phyloP scores from a whole-genome alignment of 2,329 filamentous ascomycete genomes.

The Davidsoniella australis region DNA sequence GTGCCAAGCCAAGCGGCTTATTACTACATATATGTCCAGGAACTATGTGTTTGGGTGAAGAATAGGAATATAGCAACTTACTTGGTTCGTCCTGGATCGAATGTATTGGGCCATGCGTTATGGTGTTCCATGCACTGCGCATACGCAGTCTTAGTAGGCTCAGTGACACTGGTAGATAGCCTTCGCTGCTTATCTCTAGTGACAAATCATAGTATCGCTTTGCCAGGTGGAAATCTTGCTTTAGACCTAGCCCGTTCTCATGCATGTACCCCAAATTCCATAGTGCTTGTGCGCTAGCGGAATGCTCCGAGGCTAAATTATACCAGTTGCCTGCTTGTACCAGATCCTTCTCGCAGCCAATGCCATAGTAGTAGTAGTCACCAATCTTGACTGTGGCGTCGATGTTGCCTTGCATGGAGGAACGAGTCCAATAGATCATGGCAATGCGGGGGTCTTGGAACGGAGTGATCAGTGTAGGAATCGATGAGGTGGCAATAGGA shows the following conservation, averaged over 20 bases:
- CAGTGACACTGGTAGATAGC: slow-evolving; percentile 81
- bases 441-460: slow-evolving; percentile 45
- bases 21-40: background rate
- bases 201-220: slow-evolving; percentile 94
- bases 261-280: slow-evolving; percentile 99
- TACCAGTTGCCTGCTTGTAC: slow-evolving; percentile 91
- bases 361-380: slow-evolving; percentile 81
- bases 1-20: background rate
- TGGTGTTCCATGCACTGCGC: slow-evolving; percentile 83
- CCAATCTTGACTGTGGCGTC: slow-evolving; percentile 96
- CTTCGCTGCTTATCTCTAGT: slow-evolving; percentile 77
- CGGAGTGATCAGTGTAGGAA: slow-evolving; percentile 16
- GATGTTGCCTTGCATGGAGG: slow-evolving; percentile 80
- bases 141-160: slow-evolving; percentile 71
- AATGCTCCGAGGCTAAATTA: slow-evolving; percentile 74
- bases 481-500: slow-evolving; percentile 18
- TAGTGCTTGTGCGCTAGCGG: slow-evolving; percentile 83
- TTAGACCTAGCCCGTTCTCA: slow-evolving; percentile 82
- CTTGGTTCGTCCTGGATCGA: slow-evolving; percentile 79
- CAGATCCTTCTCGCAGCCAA: slow-evolving; percentile 53
- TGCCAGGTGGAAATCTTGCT: slow-evolving; percentile 91
- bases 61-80: slow-evolving; percentile 26
- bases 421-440: slow-evolving; percentile 87
- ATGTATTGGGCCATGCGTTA: slow-evolving; percentile 81
- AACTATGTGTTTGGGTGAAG: background rate